Base-by-base conservation (phyloP, 192 early-diverging fungal genomes). In the Ambispora gerdemannii region DNA sequence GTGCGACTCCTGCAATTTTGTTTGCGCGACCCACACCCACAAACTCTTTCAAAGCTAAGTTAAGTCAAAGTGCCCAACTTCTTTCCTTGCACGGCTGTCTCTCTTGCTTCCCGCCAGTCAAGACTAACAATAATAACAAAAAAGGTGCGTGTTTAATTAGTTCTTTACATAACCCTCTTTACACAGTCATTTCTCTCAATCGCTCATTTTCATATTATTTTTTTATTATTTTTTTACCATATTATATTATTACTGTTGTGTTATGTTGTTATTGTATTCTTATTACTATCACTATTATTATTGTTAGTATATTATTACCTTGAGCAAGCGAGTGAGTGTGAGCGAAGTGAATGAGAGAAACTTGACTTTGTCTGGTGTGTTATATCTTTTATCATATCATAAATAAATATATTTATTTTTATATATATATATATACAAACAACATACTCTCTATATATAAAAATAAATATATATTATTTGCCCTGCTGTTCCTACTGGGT, bases 1-100 rank as follows among this genome's bases (percentile, higher is more conserved):
- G 38, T 43, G 7, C 38, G 6, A 43, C 38, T 43, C 38, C 38
- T 43, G 38, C 38, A 63, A 63, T 63, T 60, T 63, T 63, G 61
- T 43, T 63, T 63, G 61, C 61, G 22, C 61, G 61, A 63, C 61
- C 8, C 34, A 34, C 24, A 43, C 30, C 19, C n/a, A 31, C 22
- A 60, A 31, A 33, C 24, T 27, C 31, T 31, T 60, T 33, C 19
- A 63, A 63, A 27, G n/a, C 38, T 38, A 63, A 47, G 38, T 43
- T 22, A 10, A 6, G 35, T 24, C 36, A 15, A 43, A 63, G 32
- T 43, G 22, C 22, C 61, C 22, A 34, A 35, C 35, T 43, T 43
- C 61, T n/a, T n/a, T 35, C 32, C 33, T 63, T 63, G 61, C 61
- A 63, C 61, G 61, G 61, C 58, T 30, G 25, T 60, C 19, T 55